A percentile compares a stretch with the other conserved stretches of the same genome.
Evolutionary conservation across 129 eudicot genomes (phyloP).

Genomic region (Mikania micrantha): DNA sequence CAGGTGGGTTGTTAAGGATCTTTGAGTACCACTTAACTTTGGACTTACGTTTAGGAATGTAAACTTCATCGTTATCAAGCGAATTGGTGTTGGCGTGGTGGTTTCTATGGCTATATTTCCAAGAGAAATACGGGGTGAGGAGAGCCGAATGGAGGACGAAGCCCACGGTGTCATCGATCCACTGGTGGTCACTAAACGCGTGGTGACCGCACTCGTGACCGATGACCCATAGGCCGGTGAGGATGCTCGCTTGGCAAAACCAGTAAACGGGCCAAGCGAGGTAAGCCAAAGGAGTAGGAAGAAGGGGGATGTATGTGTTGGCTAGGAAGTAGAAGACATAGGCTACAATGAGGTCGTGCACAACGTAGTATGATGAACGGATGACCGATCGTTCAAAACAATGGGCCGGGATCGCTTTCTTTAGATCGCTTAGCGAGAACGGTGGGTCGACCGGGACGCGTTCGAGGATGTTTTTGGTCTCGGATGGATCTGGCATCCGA

Average conservation of each 20-base stretch:
- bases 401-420: slow-evolving; percentile 32
- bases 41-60: slow-evolving; percentile 28
- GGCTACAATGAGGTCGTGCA: too few relatives aligned
- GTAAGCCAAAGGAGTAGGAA: slow-evolving; percentile 18
- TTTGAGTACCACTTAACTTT: slow-evolving; percentile 27
- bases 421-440: slow-evolving; percentile 25
- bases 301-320: slow-evolving; percentile 18
- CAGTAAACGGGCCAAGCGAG: too few relatives aligned
- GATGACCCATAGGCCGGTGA: too few relatives aligned
- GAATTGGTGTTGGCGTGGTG: too few relatives aligned
- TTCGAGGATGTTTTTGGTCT: neutral
- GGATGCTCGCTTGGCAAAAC: too few relatives aligned
- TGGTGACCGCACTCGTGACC: too few relatives aligned
- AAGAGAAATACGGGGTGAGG: slow-evolving; percentile 26
- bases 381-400: slow-evolving; percentile 21
- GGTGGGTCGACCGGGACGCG: slow-evolving; percentile 25
- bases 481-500: slow-evolving; percentile 4
- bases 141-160: slow-evolving; percentile 26
- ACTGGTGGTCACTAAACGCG: too few relatives aligned
- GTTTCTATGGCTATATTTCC: slow-evolving; percentile 33
- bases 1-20: slow-evolving; percentile 31
- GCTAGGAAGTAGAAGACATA: slow-evolving; percentile 22
- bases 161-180: too few relatives aligned
- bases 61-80: too few relatives aligned
- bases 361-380: slow-evolving; percentile 24